Percentiles rank a stretch among this genome's conserved stretches.
Evolutionary conservation across 2,329 filamentous ascomycete genomes (phyloP).

Genomic region (Colletotrichum sp.): DNA sequence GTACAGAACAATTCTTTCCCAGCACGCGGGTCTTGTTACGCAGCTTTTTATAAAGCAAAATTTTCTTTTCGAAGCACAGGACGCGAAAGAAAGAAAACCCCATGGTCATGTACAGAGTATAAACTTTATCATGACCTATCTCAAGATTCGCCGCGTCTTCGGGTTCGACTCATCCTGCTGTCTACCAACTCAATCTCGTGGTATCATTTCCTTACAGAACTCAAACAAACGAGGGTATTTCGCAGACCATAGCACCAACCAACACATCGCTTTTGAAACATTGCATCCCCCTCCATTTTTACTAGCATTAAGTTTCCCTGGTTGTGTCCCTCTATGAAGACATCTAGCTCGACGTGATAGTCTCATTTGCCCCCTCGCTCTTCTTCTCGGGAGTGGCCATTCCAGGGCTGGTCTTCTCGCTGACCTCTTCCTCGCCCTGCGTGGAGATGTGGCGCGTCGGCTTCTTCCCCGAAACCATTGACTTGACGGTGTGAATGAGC

Average conservation of each 20-base stretch:
- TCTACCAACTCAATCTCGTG: not conserved
- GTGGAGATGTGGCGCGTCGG: conserved; percentile 18
- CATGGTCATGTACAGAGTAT: no score
- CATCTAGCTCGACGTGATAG: not conserved
- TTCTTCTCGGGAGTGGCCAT: conserved; percentile 14
- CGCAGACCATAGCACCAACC: not conserved
- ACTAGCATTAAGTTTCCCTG: not conserved
- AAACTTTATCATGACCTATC: no score
- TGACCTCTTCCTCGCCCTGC: conserved; percentile 17
- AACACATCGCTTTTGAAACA: not conserved
- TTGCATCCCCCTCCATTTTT: not conserved
- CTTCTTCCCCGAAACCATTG: conserved; percentile 56
- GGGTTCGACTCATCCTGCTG: no score
- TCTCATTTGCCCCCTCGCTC: not conserved
- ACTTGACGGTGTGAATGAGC: conserved; percentile 63
- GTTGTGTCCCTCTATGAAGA: rapidly evolving
- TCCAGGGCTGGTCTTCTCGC: conserved; percentile 13
- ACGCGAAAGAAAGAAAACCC: no score
- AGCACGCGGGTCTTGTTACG: no score
- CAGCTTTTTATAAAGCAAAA: no score
- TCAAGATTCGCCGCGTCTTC: no score
- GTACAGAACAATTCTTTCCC: no score
- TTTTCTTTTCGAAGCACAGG: no score
- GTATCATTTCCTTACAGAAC: not conserved
- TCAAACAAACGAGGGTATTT: not conserved